Base-by-base conservation (phyloP, 2,329 filamentous ascomycete genomes). In the Colletotrichum sp. region DNA sequence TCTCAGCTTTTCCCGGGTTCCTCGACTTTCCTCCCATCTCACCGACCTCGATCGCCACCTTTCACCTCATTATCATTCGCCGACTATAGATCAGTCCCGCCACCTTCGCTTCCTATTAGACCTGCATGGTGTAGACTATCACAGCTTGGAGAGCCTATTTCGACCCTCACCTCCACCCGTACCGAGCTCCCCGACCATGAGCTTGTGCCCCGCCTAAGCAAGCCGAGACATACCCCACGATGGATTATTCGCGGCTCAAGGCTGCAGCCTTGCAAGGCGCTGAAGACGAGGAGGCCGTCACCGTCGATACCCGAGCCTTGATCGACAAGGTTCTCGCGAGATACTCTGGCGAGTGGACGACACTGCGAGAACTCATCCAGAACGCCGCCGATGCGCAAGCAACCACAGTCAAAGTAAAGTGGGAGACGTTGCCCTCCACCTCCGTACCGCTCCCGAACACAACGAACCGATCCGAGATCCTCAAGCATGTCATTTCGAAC, bases 311-410 rank as follows among this genome's bases (percentile, higher is more conserved):
- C 65, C 91, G 98, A 82, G 97, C 97, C 59, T 86, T 99, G 80
- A 99, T 99, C 83, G 98, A 99, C 87, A 99, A 99, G 86, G 96
- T 99, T 13, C 91, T 99, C 66, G 97, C 97, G 12, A 91, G 97
- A 82, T 99, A 99, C 84, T 98, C 96, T 4, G 96, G 97, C 80
- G 98, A 99, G 88, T 98, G 96, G 93, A 96, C 92, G 8, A 94
- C 91, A 10, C 87, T 99, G 21, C 92, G 97, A 88, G 97, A 99
- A 84, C 92, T 99, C 77, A 96, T 99, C 60, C 97, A 99, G 83
- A 99, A 99, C 83, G 97, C 97, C n/a, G 96, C 97, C 78, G 97
- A 99, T 87, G 97, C 97, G 26, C 95, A 96, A 82, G 97, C 97
- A 64, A 95, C 93, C 18, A 96, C 93, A 72, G 96, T 99, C 79